Conservation (phyloP, 1,284 basidiomycete genomes). For the Ceratobasidium theobromae region DNA sequence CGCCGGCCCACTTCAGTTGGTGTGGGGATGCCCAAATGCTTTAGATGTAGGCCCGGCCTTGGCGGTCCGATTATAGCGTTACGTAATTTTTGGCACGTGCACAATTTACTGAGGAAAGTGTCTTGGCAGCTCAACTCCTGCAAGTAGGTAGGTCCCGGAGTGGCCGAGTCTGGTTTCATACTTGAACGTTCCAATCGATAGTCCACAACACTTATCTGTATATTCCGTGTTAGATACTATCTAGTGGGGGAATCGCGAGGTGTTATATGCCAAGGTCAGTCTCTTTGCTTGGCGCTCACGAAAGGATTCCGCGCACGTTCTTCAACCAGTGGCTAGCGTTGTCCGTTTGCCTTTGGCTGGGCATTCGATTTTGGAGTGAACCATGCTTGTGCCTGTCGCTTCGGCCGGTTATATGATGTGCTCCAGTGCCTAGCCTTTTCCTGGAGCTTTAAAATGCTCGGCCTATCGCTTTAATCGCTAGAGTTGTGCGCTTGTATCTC, state of each 20-base stretch:
- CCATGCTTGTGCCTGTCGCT: conserved; percentile 22
- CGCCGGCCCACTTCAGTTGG: too few relatives aligned
- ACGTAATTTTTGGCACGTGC: too few relatives aligned
- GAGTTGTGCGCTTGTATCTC: not conserved
- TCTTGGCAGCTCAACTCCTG: too few relatives aligned
- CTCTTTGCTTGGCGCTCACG: too few relatives aligned
- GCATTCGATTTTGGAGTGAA: not conserved
- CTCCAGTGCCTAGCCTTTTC: conserved; percentile 22
- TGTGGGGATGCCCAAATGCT: too few relatives aligned
- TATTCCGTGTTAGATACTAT: not conserved
- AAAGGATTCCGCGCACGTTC: conserved; percentile 15
- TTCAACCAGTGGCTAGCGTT: conserved; percentile 7
- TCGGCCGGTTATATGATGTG: conserved; percentile 16
- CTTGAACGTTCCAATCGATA: too few relatives aligned
- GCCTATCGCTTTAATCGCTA: not conserved
- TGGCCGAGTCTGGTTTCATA: too few relatives aligned
- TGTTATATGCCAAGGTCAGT: not conserved
- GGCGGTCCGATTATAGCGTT: too few relatives aligned
- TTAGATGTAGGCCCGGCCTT: too few relatives aligned
- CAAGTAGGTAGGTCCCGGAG: too few relatives aligned
- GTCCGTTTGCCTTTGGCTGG: not conserved
- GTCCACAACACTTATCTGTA: too few relatives aligned
- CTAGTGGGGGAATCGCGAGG: not conserved
- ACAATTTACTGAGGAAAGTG: too few relatives aligned
- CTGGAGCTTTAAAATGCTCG: not conserved